Conservation (phyloP, 805 yeast species). For the Teunomyces aglyptinius region DNA sequence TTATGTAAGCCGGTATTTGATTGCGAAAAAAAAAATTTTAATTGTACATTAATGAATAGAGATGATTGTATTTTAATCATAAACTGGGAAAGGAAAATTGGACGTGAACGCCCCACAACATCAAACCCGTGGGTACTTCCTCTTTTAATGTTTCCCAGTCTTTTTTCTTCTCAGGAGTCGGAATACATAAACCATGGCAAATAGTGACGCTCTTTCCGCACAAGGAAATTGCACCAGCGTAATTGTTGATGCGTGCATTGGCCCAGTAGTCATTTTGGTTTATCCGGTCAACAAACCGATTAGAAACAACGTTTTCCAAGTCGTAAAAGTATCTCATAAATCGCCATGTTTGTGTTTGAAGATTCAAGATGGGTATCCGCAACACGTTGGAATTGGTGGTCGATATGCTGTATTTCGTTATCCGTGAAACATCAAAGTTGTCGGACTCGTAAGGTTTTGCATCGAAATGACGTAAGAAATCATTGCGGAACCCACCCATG, state of each 20-base stretch:
- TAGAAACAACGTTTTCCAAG: slow-evolving; percentile 22
- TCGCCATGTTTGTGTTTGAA: slow-evolving; percentile 42
- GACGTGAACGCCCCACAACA: slow-evolving; percentile 36
- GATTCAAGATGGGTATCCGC: slow-evolving; percentile 35
- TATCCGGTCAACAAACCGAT: slow-evolving; percentile 15
- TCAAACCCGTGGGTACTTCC: slow-evolving; percentile 16
- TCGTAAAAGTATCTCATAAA: slow-evolving; percentile 35
- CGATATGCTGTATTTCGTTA: slow-evolving; percentile 28
- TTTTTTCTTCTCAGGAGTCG: slow-evolving; percentile 30
- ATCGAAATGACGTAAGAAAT: slow-evolving; percentile 34
- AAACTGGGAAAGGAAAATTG: slow-evolving; percentile 38
- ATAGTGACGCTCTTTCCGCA: slow-evolving; percentile 35
- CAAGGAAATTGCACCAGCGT: slow-evolving; percentile 32
- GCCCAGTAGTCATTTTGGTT: slow-evolving; percentile 12
- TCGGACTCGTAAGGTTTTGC: slow-evolving; percentile 27
- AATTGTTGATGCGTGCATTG: slow-evolving; percentile 28
- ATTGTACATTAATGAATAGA: background rate
- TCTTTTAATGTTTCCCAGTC: slow-evolving; percentile 21
- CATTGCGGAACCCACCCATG: slow-evolving; percentile 40
- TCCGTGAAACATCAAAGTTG: slow-evolving; percentile 34
- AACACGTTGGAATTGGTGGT: slow-evolving; percentile 27
- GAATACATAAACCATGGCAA: slow-evolving; percentile 34
- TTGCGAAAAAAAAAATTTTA: slow-evolving; percentile 1
- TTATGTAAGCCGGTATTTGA: background rate
- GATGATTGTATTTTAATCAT: slow-evolving; percentile 9